Percentiles rank a stretch among this genome's conserved stretches.
Evolutionary conservation across 768 basidiomycete species (phyloP).

Genomic region (Serendipita sp.): DNA sequence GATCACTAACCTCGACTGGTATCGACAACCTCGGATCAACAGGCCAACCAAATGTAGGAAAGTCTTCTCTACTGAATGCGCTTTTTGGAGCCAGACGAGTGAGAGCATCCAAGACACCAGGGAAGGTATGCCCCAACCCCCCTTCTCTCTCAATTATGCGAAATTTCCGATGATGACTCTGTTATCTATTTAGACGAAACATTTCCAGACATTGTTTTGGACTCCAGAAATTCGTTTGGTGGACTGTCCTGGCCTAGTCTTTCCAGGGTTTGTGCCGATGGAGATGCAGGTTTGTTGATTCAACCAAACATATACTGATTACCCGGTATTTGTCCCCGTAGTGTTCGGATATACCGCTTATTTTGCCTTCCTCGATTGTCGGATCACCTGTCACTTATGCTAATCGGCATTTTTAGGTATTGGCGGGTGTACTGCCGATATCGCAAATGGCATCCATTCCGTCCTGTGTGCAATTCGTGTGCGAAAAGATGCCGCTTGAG

Average conservation of each 20-base stretch:
- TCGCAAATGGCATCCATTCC: slow-evolving; percentile 73
- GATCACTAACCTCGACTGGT: too few relatives aligned
- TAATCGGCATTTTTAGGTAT: slow-evolving; percentile 29
- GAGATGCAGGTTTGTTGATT: slow-evolving; percentile 50
- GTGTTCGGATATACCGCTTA: neutral
- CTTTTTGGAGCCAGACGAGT: slow-evolving; percentile 69
- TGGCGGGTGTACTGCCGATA: slow-evolving; percentile 59
- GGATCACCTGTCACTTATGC: neutral
- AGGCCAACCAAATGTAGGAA: slow-evolving; percentile 95
- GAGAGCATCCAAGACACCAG: slow-evolving; percentile 69
- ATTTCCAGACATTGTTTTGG: slow-evolving; percentile 89
- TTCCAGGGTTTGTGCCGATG: slow-evolving; percentile 71
- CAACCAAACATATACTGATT: neutral
- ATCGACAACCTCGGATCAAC: neutral
- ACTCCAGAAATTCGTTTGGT: slow-evolving; percentile 74
- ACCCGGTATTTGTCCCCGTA: neutral
- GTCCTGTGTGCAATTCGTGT: slow-evolving; percentile 59
- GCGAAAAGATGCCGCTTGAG: slow-evolving; percentile 63
- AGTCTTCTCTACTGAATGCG: slow-evolving; percentile 84
- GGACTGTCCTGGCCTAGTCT: slow-evolving; percentile 90
- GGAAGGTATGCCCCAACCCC: slow-evolving; percentile 39
- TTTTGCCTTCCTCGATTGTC: too few relatives aligned
- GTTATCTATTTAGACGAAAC: slow-evolving; percentile 49
- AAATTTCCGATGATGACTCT: neutral
- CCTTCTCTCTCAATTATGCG: neutral